These are phyloP conservation scores for Eucalyptus erythrocorys DNA, from an alignment of 345 rosid genomes.

Conservation along the genomic window DNA sequence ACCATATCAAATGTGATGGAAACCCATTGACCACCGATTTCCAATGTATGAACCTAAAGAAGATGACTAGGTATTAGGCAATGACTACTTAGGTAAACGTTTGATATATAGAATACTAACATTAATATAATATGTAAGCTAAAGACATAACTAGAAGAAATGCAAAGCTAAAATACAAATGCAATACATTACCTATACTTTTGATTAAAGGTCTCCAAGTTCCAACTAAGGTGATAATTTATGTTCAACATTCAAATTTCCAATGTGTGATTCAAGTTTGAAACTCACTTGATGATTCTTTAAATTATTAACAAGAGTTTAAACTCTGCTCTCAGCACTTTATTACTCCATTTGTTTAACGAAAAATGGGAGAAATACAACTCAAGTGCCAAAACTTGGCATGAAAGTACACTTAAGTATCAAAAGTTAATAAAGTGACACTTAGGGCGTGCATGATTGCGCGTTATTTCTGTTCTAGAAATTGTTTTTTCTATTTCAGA, in stretches of 20 bases:
- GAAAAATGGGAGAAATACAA: too few relatives aligned
- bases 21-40: not conserved
- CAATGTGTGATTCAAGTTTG: not conserved
- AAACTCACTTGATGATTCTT: not conserved
- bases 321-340: too few relatives aligned
- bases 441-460: too few relatives aligned
- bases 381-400: too few relatives aligned
- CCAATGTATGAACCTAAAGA: not conserved
- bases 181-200: not conserved
- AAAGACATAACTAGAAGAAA: not conserved
- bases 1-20: not conserved
- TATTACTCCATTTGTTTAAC: too few relatives aligned
- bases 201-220: not conserved
- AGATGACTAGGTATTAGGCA: not conserved
- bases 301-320: not conserved
- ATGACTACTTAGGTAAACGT: not conserved
- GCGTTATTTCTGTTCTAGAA: too few relatives aligned
- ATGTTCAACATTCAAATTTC: not conserved
- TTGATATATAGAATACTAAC: not conserved
- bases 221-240: not conserved
- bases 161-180: not conserved
- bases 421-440: too few relatives aligned
- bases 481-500: too few relatives aligned
- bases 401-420: too few relatives aligned
- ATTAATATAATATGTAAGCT: not conserved